phyloP scores from a whole-genome alignment of 192 early-diverging fungal species.

The Rhizophagus prolifer region DNA sequence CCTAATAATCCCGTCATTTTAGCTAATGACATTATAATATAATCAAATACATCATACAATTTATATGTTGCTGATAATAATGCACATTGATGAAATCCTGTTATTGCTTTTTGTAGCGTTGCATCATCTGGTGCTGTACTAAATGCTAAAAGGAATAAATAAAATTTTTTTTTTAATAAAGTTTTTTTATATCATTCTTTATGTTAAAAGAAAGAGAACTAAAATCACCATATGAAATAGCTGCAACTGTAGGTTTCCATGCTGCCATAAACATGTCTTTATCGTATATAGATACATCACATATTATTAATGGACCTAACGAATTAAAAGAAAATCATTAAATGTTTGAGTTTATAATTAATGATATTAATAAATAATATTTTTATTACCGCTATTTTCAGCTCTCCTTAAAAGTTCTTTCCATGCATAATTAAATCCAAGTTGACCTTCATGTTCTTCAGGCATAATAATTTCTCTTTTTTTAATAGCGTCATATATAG shows the following conservation, averaged over 20 bases:
- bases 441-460: slow-evolving; percentile 93
- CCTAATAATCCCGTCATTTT: slow-evolving; percentile 72
- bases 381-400: slow-evolving; percentile 34
- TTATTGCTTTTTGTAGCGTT: slow-evolving; percentile 77
- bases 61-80: slow-evolving; percentile 71
- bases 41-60: slow-evolving; percentile 77
- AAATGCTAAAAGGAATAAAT: slow-evolving; percentile 56
- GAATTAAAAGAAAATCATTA: background rate
- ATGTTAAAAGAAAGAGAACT: background rate
- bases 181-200: no score
- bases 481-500: slow-evolving; percentile 87
- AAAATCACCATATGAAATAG: slow-evolving; percentile 72
- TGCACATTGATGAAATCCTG: slow-evolving; percentile 75
- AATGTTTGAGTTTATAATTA: background rate
- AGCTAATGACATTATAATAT: slow-evolving; percentile 68
- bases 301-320: slow-evolving; percentile 56
- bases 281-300: slow-evolving; percentile 65
- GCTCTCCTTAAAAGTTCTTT: slow-evolving; percentile 67
- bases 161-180: slow-evolving; percentile 13
- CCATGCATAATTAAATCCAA: slow-evolving; percentile 96
- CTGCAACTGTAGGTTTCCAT: slow-evolving; percentile 75
- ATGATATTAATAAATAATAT: background rate
- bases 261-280: slow-evolving; percentile 74
- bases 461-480: slow-evolving; percentile 93
- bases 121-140: slow-evolving; percentile 76